Evolutionary conservation across 306 rosid genomes (phyloP).

Genomic region (Quercus ilex): DNA sequence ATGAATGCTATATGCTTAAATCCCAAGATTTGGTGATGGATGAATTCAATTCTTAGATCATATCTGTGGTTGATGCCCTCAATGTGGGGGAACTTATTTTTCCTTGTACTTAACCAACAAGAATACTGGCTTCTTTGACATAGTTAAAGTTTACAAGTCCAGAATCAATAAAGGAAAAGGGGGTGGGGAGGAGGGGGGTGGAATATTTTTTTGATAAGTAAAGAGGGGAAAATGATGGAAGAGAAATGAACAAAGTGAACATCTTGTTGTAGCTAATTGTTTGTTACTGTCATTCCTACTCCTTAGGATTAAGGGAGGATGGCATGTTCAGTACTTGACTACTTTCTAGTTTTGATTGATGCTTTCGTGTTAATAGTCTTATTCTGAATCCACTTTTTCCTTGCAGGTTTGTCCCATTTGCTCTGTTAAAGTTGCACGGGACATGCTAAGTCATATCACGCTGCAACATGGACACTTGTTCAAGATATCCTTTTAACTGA

Average conservation of each 20-base stretch:
- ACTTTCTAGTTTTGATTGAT: constrained; percentile 10
- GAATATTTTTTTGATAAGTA: too few relatives aligned
- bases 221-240: not conserved
- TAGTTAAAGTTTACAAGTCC: not conserved
- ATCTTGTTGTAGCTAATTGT: constrained; percentile 7
- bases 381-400: constrained; percentile 14
- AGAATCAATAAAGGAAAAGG: not conserved
- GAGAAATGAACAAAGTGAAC: not conserved
- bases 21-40: not conserved
- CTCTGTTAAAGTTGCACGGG: constrained; percentile 82
- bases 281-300: not conserved
- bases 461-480: constrained; percentile 90
- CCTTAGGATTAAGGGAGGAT: not conserved
- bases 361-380: constrained; percentile 10
- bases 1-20: not conserved
- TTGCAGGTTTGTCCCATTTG: constrained; percentile 94
- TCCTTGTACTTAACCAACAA: not conserved
- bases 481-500: constrained; percentile 75
- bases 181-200: too few relatives aligned
- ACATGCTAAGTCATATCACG: constrained; percentile 88
- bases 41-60: not conserved
- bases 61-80: not conserved
- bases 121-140: not conserved
- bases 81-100: not conserved
- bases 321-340: not conserved